Evolutionary conservation across 495 filamentous ascomycete genomes (phyloP), one percentile per base, ranked within the genome.

Genomic region (Cudoniella acicularis): DNA sequence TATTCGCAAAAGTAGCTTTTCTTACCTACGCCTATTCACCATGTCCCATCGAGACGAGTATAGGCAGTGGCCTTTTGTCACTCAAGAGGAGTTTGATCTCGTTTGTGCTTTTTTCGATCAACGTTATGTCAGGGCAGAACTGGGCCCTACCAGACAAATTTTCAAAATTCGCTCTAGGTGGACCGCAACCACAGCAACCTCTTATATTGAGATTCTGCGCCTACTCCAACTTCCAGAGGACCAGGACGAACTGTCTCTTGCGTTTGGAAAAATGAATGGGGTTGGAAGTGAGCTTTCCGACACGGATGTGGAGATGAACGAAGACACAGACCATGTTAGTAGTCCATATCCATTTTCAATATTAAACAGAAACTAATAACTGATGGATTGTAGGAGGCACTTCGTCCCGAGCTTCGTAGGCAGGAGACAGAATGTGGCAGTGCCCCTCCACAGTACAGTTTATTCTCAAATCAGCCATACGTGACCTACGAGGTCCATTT

Each of bases 401-500:
- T 55, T 57, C 46, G 51, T 10, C 42, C 23, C n/a, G n/a, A n/a
- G n/a, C n/a, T n/a, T n/a, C n/a, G n/a, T n/a, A n/a, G n/a, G n/a
- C n/a, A n/a, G n/a, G n/a, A n/a, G 20, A 22, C 23, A 36, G n/a
- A 41, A 20, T n/a, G n/a, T n/a, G n/a, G 23, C 2, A 49, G 21
- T 23, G 40, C 6, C 30, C 60, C 46, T 24, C 54, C 61, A 11
- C 1, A 42, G 25, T 67, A 64, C 56, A 62, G 54, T 41, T 41
- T 64, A 3, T 62, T 64, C 45, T 58, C 63, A 10, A 54, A 58
- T 20, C 51, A 59, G 13, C 59, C 59, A 27, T 82, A 88, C 68
- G 83, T 88, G 21, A 68, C 80, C 49, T 86, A 87, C 64, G 81
- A 84, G 61, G 77, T 84, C 59, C 76, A 83, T 51, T 73, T 82